Evolutionary conservation across 352 stramenopile genomes (phyloP), one percentile per base, ranked within the genome.

Genomic region (Sclerospora graminicola): DNA sequence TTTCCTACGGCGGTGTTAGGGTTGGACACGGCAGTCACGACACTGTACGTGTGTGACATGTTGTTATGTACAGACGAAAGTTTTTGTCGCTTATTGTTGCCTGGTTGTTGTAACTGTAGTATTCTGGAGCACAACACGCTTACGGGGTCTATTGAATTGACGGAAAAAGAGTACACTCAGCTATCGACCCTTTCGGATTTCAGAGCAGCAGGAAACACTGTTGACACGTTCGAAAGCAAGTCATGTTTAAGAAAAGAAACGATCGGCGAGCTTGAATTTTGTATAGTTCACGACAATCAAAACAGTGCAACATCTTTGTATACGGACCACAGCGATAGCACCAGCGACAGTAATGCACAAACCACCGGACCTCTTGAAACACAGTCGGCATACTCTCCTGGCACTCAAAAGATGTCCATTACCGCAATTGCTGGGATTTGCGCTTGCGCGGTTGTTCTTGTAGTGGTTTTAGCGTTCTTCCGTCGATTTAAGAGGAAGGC

Each of bases 1-100:
- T 83, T 83, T 45, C 70, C 70, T 3, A 54, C 40, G 7, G 53
- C 62, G 2, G 46, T 83, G 20, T 43, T 82, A 18, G 29, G 26
- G 9, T 23, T 80, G 30, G 41, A 66, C 9, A 54, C 50, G 26
- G 48, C 38, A 2, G 51, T 71, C 5, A 49, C 32, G 16, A 57
- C 52, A 39, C 30, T 71, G 61, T 71, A 53, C 11, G 60, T 56
- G 42, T 41, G 19, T 21, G 18, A 6, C 30, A 20, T n/a, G n/a
- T n/a, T n/a, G n/a, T n/a, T n/a, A n/a, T n/a, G n/a, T n/a, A n/a
- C n/a, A n/a, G n/a, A n/a, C n/a, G n/a, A n/a, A n/a, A n/a, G n/a
- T n/a, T n/a, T n/a, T n/a, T n/a, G n/a, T 15, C 39, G 34, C 8
- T 15, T 24, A 21, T 15, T 36, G 18, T 42, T 50, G 19, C 48